Percentiles rank a stretch among this genome's conserved stretches.
phyloP scores from a whole-genome alignment of 768 basidiomycete species.

The Russula olivacea region DNA sequence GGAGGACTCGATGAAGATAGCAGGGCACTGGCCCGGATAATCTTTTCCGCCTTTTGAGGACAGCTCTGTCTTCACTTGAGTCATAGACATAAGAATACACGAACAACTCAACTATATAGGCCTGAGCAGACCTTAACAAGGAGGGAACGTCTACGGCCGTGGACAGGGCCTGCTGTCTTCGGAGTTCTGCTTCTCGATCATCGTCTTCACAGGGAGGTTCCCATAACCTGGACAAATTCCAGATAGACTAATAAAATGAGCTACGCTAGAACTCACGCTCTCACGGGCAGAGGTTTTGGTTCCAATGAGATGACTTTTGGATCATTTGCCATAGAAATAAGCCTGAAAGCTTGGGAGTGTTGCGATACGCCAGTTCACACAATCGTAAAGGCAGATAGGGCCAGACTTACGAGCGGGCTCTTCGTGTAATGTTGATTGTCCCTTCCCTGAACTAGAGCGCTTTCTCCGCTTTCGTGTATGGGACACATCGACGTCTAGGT shows the following conservation, averaged over 20 bases:
- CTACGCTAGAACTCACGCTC: constrained; percentile 4
- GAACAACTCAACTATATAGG: constrained; percentile 26
- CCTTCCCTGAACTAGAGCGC: background rate
- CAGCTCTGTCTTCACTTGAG: constrained; percentile 7
- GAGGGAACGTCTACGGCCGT: constrained; percentile 31
- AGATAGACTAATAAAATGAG: background rate
- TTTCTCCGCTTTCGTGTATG: constrained; percentile 15
- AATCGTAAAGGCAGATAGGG: background rate
- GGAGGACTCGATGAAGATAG: background rate
- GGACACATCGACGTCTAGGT: background rate
- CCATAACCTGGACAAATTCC: constrained; percentile 23
- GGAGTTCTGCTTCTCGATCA: constrained; percentile 27
- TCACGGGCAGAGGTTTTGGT: constrained; percentile 15
- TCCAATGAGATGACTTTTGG: constrained; percentile 20
- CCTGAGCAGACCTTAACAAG: constrained; percentile 27
- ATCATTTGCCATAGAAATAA: constrained; percentile 8
- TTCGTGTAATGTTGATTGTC: background rate
- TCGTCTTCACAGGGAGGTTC: constrained; percentile 33
- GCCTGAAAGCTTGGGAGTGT: constrained; percentile 18
- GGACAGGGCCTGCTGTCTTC: constrained; percentile 28
- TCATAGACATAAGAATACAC: background rate
- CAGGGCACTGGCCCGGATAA: constrained; percentile 10
- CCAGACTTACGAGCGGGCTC: background rate
- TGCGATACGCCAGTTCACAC: background rate
- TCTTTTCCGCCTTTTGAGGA: constrained; percentile 1